Evolutionary conservation across 1,284 basidiomycete genomes (phyloP).

Genomic region (Ceratobasidium sp.): DNA sequence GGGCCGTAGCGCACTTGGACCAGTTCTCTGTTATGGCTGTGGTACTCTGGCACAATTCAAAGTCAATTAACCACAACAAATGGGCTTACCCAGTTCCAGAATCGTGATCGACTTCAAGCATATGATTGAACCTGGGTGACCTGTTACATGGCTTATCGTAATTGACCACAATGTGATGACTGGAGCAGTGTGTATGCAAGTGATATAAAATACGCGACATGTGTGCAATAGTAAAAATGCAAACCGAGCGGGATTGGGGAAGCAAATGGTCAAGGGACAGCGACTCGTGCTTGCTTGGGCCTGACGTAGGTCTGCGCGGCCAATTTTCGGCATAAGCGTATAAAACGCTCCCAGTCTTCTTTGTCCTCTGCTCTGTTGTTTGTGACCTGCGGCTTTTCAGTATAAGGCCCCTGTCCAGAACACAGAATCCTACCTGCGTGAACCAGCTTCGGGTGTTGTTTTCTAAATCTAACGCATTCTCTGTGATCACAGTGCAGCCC

Average conservation of each 20-base stretch:
- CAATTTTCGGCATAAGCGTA: conserved; percentile 11
- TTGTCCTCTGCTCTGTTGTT: not conserved
- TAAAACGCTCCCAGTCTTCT: not conserved
- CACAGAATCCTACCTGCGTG: conserved; percentile 1
- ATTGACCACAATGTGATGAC: not conserved
- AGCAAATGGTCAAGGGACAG: not conserved
- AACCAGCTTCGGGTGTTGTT: conserved; percentile 13
- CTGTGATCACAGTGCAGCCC: conserved; percentile 1
- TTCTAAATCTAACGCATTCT: conserved; percentile 24
- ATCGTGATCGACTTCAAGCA: not conserved
- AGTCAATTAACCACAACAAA: not conserved
- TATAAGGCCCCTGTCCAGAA: not conserved
- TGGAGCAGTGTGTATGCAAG: conserved; percentile 31
- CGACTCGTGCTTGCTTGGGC: not conserved
- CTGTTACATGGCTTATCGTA: not conserved
- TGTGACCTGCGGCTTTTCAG: not conserved
- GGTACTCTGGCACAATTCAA: not conserved
- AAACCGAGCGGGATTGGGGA: not conserved
- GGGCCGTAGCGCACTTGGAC: conserved; percentile 14
- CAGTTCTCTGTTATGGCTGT: conserved; percentile 8
- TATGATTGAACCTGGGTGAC: not conserved
- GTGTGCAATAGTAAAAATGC: not conserved
- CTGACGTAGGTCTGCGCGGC: conserved; percentile 25
- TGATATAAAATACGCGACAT: conserved; percentile 6
- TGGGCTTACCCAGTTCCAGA: not conserved